Base-by-base conservation (phyloP, 2,329 filamentous ascomycete species). In the Apiospora phragmitis region DNA sequence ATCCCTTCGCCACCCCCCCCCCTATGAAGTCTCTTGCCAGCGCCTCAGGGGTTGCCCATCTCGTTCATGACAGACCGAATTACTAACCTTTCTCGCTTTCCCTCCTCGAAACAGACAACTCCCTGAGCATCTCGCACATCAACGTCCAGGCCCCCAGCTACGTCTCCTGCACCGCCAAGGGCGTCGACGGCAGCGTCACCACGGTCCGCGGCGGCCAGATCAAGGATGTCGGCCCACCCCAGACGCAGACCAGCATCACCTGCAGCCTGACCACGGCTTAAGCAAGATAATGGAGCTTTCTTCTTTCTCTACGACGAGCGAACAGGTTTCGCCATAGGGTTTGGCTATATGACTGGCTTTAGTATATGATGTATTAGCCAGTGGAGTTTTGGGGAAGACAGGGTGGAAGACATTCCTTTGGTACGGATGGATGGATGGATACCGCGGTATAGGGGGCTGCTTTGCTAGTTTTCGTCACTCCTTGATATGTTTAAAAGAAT, bases 71-170 rank as follows among this genome's bases (percentile, higher is more conserved):
- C 5, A n/a, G 32, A 62, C 11, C 29, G 6, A 38, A 4, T 38
- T 11, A 21, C 32, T 62, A 9, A 62, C 55, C 51, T 21, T 18
- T 21, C 26, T 4, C 32, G 55, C 55, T 18, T 32, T 32, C 26
- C 51, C n/a, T n/a, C 7, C 26, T 51, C 24, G 1, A n/a, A 55
- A 59, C 4, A 67, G 65, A 47, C 42, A 47, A 67, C 42, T 24
- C 14, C 42, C 65, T 67, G 41, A 67, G 65, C 65, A 67, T 67
- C 65, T 67, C 65, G 65, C 65, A 67, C 65, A 67, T 67, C 42
- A 24, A 35, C 65, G 65, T 67, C 29, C 16, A 32, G 14, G 42
- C 42, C 42, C 26, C 65, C 65, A 18, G 14, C 65, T 32, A 67
- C 65, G 42, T 67, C 65, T 47, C 16, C 42, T 67, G 65, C 65